Conservation (phyloP, 352 stramenopile genomes). For the Phytophthora ohioensis region DNA sequence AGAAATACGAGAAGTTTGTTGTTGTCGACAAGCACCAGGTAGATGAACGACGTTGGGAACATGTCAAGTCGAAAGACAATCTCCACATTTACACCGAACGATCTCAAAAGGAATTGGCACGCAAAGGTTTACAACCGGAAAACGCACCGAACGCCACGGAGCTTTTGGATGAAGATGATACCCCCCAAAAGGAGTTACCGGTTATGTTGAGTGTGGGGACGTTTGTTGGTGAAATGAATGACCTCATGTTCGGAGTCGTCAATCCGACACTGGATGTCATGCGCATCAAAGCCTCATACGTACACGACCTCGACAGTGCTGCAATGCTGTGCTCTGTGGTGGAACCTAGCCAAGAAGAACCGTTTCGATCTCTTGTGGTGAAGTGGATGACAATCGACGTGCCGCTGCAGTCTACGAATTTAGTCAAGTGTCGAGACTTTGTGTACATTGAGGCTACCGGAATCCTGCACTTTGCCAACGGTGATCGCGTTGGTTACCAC, state of each 20-base stretch:
- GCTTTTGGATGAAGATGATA: not conserved
- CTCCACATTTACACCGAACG: constrained; percentile 33
- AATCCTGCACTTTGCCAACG: constrained; percentile 33
- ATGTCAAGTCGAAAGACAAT: constrained; percentile 40
- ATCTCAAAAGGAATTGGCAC: constrained; percentile 10
- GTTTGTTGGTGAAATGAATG: constrained; percentile 43
- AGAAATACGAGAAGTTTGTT: constrained; percentile 39
- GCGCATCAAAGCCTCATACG: constrained; percentile 45
- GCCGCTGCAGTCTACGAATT: constrained; percentile 21
- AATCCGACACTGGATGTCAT: constrained; percentile 49
- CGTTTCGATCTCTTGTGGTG: constrained; percentile 37
- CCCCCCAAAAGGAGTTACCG: constrained; percentile 13
- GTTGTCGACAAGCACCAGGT: constrained; percentile 24
- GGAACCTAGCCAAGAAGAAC: constrained; percentile 31
- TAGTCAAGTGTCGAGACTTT: constrained; percentile 44
- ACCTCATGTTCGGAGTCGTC: constrained; percentile 49
- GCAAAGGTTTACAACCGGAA: constrained; percentile 5
- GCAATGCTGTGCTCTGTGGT: constrained; percentile 36
- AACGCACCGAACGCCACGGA: constrained; percentile 1
- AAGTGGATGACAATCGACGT: constrained; percentile 46
- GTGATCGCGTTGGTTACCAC: constrained; percentile 47
- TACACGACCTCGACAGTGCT: constrained; percentile 43
- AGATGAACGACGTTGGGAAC: constrained; percentile 24
- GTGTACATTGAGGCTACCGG: constrained; percentile 49
- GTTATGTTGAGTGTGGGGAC: constrained; percentile 39